Conservation (phyloP, 225 moss, liverwort and hornwort species). For the Ulota crispa region DNA sequence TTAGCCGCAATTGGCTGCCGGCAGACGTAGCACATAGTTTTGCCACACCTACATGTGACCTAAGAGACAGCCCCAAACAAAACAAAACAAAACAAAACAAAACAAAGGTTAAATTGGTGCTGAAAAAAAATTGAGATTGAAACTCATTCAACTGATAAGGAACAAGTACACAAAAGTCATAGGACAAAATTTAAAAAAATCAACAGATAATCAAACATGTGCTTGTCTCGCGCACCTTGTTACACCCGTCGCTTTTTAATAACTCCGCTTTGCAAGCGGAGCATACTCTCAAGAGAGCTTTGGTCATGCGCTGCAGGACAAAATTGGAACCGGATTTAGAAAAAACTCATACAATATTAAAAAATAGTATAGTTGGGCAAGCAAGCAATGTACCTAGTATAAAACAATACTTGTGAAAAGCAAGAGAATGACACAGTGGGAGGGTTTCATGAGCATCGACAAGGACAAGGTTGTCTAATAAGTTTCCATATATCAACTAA, state of each 20-base stretch:
- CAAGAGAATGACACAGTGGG: neutral
- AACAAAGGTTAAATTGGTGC: neutral
- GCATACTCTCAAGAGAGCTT: constrained; percentile 71
- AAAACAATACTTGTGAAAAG: neutral
- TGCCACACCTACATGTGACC: constrained; percentile 81
- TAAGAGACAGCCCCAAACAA: constrained; percentile 30
- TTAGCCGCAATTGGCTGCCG: constrained; percentile 53
- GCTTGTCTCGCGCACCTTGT: constrained; percentile 57
- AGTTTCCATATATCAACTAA: neutral
- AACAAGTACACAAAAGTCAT: neutral
- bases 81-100: neutral
- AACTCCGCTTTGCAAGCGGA: constrained; percentile 70
- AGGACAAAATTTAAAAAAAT: neutral
- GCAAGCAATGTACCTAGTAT: neutral
- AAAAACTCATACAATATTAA: neutral
- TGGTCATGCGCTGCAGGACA: constrained; percentile 74
- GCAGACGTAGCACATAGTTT: constrained; percentile 81
- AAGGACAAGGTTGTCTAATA: constrained; percentile 7
- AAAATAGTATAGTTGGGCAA: neutral
- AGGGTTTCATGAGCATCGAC: neutral
- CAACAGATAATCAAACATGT: constrained; percentile 1
- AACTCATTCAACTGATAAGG: neutral
- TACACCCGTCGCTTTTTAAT: constrained; percentile 80
- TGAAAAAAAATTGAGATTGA: neutral
- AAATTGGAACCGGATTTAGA: constrained; percentile 5